Percentiles rank a stretch among this genome's conserved stretches.
These are phyloP conservation scores for Chaetomium olivaceum DNA, from an alignment of 2,329 filamentous ascomycete genomes.

Conservation along the genomic window DNA sequence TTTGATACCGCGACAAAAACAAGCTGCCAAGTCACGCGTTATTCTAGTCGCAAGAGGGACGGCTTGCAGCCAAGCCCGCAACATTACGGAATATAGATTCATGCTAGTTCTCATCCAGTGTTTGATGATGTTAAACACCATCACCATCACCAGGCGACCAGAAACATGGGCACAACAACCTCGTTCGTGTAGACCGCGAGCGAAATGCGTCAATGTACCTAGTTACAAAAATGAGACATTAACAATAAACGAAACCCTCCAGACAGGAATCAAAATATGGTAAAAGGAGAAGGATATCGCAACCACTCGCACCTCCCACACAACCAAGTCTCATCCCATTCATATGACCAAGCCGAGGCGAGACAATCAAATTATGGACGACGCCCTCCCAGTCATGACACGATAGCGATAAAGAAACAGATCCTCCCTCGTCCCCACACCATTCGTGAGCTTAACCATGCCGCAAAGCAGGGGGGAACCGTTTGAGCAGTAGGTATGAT, in stretches of 20 bases:
- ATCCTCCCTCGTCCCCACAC: background rate
- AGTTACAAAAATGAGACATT: background rate
- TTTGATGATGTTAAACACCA: background rate
- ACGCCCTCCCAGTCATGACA: background rate
- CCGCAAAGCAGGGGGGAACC: background rate
- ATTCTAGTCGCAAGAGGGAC: background rate
- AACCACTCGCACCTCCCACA: slow-evolving; percentile 8
- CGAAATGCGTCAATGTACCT: background rate
- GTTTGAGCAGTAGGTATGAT: background rate
- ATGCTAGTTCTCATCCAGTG: background rate
- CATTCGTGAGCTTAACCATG: background rate
- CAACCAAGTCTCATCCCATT: slow-evolving; percentile 8
- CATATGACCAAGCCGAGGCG: background rate
- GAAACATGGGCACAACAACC: background rate
- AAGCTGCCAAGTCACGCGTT: background rate
- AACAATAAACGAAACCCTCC: slow-evolving; percentile 1
- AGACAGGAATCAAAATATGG: slow-evolving; percentile 8
- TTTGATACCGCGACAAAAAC: background rate
- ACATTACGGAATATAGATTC: background rate
- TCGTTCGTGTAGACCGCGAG: background rate
- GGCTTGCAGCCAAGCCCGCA: background rate
- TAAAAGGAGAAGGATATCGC: slow-evolving; percentile 17
- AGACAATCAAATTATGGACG: background rate
- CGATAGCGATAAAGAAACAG: background rate
- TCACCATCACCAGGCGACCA: background rate